Base-by-base conservation (phyloP, 169 alveolate genomes). In the Blepharisma undulans region DNA sequence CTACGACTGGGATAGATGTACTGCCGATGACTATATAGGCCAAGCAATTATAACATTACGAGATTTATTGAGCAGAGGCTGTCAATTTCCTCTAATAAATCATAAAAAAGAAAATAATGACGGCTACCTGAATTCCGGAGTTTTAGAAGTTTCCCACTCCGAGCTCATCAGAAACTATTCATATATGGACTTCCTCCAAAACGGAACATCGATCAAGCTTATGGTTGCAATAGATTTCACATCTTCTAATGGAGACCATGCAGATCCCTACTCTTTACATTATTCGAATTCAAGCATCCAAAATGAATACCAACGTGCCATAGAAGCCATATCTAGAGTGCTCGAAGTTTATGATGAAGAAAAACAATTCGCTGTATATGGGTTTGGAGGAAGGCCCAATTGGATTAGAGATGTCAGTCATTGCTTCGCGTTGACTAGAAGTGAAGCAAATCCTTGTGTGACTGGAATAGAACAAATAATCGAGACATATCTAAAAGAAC, bases 211-310 rank as follows among this genome's bases (percentile, higher is more conserved):
- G 60, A 93, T 97, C 6, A 93, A 92, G 81, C 78, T 95, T 77
- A 84, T 94, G 22, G 90, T 93, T 22, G 98, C 97, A 0, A 90
- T 97, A 18, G 98, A 97, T 91, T 97, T 95, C 61, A 97, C 98
- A 66, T 97, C 96, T 5, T 94, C 97, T 14, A 96, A 96, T 92
- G 95, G 96, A 72, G 92, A 93, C 36, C 94, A 92, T 1, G 27
- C 89, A 2, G 87, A 82, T 27, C 96, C 95, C 5, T 25, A 85
- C 76, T 92, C 96, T 27, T 77, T 96, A 18, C 98, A 96, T 76
- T 90, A 90, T 61, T 72, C 90, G 18, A 90, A 94, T 89, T 92
- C 93, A 32, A 59, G 92, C 34, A 16, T 91, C 76, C 21, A 72
- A 59, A 96, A 96, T 72, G 32, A 93, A 60, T 96, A 96, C 94